These are phyloP conservation scores for Paxillus rubicundulus DNA, from an alignment of 768 basidiomycete genomes.

Conservation along the genomic window DNA sequence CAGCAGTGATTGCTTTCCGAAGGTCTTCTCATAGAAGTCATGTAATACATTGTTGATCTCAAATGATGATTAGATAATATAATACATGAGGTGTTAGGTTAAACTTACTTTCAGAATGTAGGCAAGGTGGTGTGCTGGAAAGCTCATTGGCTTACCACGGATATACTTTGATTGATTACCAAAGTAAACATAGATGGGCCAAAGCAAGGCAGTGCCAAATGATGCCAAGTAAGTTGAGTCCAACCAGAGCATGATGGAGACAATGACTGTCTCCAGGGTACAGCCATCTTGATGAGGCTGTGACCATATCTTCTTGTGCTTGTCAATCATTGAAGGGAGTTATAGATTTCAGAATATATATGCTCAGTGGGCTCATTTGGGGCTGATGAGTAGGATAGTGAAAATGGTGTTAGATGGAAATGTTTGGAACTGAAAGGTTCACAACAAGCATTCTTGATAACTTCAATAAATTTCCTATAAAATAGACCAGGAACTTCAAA, in stretches of 20 bases:
- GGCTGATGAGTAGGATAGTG: conserved; percentile 8
- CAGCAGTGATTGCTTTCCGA: not conserved
- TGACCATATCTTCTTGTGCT: conserved; percentile 7
- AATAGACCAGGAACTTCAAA: conserved; percentile 29
- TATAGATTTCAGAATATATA: conserved; percentile 25
- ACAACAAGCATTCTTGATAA: conserved; percentile 24
- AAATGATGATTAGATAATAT: not conserved
- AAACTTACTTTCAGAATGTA: conserved; percentile 15
- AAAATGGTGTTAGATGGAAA: conserved; percentile 18
- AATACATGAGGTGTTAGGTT: not conserved
- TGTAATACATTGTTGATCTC: conserved; percentile 17
- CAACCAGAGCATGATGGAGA: conserved; percentile 23
- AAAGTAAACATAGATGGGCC: conserved; percentile 14
- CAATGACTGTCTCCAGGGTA: conserved; percentile 15
- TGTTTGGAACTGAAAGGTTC: conserved; percentile 9
- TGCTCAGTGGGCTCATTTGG: conserved; percentile 8
- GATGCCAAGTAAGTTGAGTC: conserved; percentile 22
- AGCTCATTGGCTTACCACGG: not conserved
- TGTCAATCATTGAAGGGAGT: conserved; percentile 12
- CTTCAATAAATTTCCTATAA: conserved; percentile 20
- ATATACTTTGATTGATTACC: conserved; percentile 6
- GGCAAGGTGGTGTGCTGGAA: conserved; percentile 19
- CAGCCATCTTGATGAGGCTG: conserved; percentile 4
- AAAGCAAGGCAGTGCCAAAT: conserved; percentile 14
- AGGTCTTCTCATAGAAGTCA: conserved; percentile 5